phyloP scores from a whole-genome alignment of 306 rosid genomes.

The Macrotyloma uniflorum region DNA sequence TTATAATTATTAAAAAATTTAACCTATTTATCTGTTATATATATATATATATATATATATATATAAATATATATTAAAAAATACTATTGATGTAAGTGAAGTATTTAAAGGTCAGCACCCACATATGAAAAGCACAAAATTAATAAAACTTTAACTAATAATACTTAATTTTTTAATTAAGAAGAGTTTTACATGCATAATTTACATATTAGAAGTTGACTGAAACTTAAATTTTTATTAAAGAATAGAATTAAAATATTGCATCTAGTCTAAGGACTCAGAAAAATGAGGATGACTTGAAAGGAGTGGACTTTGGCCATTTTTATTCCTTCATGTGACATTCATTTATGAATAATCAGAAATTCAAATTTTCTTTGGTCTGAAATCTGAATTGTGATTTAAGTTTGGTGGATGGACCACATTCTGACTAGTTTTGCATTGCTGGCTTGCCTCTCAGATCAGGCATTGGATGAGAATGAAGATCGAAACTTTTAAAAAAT shows the following conservation, averaged over 20 bases:
- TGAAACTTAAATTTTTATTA: too few relatives aligned
- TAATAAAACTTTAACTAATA: not conserved
- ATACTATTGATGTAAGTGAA: too few relatives aligned
- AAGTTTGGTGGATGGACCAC: too few relatives aligned
- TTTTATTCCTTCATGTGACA: slow-evolving; percentile 7
- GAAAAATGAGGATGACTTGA: not conserved
- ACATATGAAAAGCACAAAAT: not conserved
- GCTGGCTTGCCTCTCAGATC: too few relatives aligned
- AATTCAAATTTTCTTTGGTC: not conserved
- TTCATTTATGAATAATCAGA: slow-evolving; percentile 26
- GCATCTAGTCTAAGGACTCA: not conserved
- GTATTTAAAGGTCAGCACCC: not conserved
- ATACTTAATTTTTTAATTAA: not conserved
- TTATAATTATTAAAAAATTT: too few relatives aligned
- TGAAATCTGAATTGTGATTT: not conserved
- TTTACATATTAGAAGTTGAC: not conserved
- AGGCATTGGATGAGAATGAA: too few relatives aligned
- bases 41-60: too few relatives aligned
- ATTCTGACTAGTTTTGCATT: too few relatives aligned
- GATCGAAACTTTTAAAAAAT: not conserved
- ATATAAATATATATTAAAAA: too few relatives aligned
- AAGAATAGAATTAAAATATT: too few relatives aligned
- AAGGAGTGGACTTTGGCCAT: too few relatives aligned
- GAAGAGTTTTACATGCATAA: not conserved
- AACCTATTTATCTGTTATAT: too few relatives aligned